Base-by-base conservation (phyloP, 2,329 filamentous ascomycete species). In the Paecilomyces sp. region DNA sequence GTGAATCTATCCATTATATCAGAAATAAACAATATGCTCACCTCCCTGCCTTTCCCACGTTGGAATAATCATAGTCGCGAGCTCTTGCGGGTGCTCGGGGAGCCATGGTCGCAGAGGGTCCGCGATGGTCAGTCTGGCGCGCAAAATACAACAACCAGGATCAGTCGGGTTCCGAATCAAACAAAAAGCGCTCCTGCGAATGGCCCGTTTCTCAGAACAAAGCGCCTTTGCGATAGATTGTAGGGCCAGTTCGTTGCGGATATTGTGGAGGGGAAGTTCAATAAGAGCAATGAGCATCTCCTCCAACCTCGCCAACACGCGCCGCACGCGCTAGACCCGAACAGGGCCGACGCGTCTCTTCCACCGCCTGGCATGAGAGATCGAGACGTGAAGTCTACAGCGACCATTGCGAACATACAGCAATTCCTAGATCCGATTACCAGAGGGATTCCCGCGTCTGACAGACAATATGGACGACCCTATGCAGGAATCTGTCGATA, bases 11-110 rank as follows among this genome's bases (percentile, higher is more conserved):
- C 60, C 50, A 25, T 57, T 53, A n/a, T 57, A 56, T 56, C 28
- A 55, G 7, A 34, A 28, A 30, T 22, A 57, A 24, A 47, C 9
- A 25, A 33, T 7, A 62, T 34, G 61, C 67, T 70, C 59, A 80
- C 78, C 78, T 76, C 72, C 79, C 79, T 58, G 71, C 70, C 61
- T 75, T 79, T 36, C 79, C 79, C 56, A 80, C 72, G 63, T 79
- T 78, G 47, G 77, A 78, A 63, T 77, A 81, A 63, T 81, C 77
- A 65, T 76, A 76, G 57, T 79, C 77, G 69, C 77, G 77, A 60
- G 73, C 66, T 67, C 77, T 78, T 47, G 68, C 67, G 55, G 71
- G 69, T 60, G 72, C 73, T 64, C 76, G 71, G 62, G 73, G 72
- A 68, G 75, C 74, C 66, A 74, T 76, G 56, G 57, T 68, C 56